Evolutionary conservation across 345 rosid species (phyloP).

Genomic region (Cardamine occulta): DNA sequence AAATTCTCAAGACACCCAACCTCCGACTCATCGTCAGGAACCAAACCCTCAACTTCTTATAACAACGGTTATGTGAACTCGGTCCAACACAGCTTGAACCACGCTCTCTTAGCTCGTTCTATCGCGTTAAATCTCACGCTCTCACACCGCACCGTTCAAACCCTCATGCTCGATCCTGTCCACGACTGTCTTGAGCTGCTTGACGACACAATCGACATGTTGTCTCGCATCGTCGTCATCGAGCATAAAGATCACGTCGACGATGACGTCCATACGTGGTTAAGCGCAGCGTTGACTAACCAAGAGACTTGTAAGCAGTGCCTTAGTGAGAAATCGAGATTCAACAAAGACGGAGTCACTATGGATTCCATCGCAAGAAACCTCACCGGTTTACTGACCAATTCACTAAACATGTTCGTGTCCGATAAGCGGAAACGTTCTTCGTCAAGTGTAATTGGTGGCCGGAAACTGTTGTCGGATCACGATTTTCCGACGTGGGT

Average conservation of each 20-base stretch:
- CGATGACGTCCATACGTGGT: conserved; percentile 56
- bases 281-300: conserved; percentile 62
- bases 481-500: conserved; percentile 52
- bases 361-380: conserved; percentile 38
- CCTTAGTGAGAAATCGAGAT: conserved; percentile 37
- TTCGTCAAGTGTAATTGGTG: not conserved
- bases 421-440: conserved; percentile 5
- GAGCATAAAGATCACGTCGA: conserved; percentile 1
- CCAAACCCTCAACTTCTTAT: conserved; percentile 26
- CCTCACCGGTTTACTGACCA: conserved; percentile 45
- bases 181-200: conserved; percentile 59
- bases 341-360: conserved; percentile 3
- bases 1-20: conserved; percentile 35
- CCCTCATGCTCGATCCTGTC: conserved; percentile 31
- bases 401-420: conserved; percentile 42
- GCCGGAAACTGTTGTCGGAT: conserved; percentile 28
- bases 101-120: conserved; percentile 45
- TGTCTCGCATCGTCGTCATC: conserved; percentile 43
- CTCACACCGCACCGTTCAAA: conserved; percentile 11
- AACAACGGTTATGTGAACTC: conserved; percentile 41
- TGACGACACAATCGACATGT: conserved; percentile 53
- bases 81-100: conserved; percentile 40
- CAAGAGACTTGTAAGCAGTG: conserved; percentile 56
- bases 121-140: conserved; percentile 35
- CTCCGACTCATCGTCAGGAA: conserved; percentile 19